Base-by-base conservation (phyloP, 345 rosid genomes). In the Raphanus sativus region DNA sequence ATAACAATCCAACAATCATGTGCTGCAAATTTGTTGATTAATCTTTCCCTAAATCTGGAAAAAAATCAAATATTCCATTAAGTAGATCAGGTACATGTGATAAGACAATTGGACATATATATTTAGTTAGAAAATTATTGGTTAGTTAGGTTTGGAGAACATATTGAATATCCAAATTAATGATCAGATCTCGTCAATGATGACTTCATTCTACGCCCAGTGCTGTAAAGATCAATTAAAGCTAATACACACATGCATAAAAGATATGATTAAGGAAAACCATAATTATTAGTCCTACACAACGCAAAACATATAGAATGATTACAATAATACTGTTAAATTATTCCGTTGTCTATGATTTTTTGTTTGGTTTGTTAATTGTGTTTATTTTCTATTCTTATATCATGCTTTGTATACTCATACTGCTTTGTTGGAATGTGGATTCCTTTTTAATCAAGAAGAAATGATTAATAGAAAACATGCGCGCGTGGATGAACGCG, bases 401-500 rank as follows among this genome's bases (percentile, higher is more conserved):
- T 17, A 55, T 50, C n/a, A 52, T 40, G 48, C 4, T 40, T 40
- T 40, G 42, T 7, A 36, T 10, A 40, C 13, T 40, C 48, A 40
- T 42, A 12, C 48, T 10, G 48, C 48, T 40, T 45, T 58, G 33
- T 59, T 26, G 63, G 34, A 59, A 59, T 59, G 63, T 5, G 3
- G 63, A 59, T 59, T 28, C 21, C 34, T 56, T 77, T 58, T 16
- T 42, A 13, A 58, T 24, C 2, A 64, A 29, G 75, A 64, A 1
- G 28, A 40, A 65, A 71, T 78, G 77, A 72, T 66, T 59, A 42
- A 21, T 24, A 12, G 3, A 15, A 72, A 67, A 48, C 73, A 78
- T 59, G 81, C 77, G 77, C 77, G 81, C 62, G 81, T 78, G 81
- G 16, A 72, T 0, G 16, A 59, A 26, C 63, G 63, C 77, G 56